Evolutionary conservation across 108 stramenopile species (phyloP).

Genomic region (Mediolabrus comicus): DNA sequence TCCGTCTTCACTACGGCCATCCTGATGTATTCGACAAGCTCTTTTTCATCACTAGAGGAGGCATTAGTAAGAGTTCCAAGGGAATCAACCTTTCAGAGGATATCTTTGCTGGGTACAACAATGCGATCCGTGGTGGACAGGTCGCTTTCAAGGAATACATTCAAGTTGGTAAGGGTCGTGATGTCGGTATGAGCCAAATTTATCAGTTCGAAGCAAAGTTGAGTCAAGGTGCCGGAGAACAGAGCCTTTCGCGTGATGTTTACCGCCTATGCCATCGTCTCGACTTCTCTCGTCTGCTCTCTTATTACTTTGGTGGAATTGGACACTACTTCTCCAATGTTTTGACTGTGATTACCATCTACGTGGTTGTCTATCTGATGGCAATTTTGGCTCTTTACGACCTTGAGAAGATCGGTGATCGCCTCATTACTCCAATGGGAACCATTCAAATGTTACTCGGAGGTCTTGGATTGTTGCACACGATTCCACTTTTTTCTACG

Average conservation of each 20-base stretch:
- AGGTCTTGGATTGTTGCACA: slow-evolving; percentile 93
- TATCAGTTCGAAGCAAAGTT: slow-evolving; percentile 99
- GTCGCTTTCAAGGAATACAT: slow-evolving; percentile 97
- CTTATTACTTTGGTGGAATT: slow-evolving; percentile 98
- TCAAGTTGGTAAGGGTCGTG: slow-evolving; percentile 97
- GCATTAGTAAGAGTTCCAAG: slow-evolving; percentile 95
- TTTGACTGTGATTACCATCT: slow-evolving; percentile 92
- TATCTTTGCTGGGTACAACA: slow-evolving; percentile 98
- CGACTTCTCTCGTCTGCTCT: slow-evolving; percentile 96
- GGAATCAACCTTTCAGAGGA: slow-evolving; percentile 99
- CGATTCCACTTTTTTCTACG: slow-evolving; percentile 96
- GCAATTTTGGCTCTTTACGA: slow-evolving; percentile 88
- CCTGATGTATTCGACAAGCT: slow-evolving; percentile 99
- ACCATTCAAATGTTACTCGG: slow-evolving; percentile 93
- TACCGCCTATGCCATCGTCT: slow-evolving; percentile 92
- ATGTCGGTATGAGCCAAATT: slow-evolving; percentile 99
- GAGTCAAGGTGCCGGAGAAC: slow-evolving; percentile 97
- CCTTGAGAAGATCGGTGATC: slow-evolving; percentile 92
- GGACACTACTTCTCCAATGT: slow-evolving; percentile 97
- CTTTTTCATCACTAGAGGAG: slow-evolving; percentile 96
- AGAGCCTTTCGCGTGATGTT: slow-evolving; percentile 96
- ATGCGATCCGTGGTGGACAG: slow-evolving; percentile 89
- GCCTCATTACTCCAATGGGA: slow-evolving; percentile 92
- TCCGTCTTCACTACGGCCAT: slow-evolving; percentile 97
- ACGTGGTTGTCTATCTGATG: slow-evolving; percentile 93